These are phyloP conservation scores for Fusarium sp. DNA, from an alignment of 2,329 filamentous ascomycete genomes.

Conservation along the genomic window DNA sequence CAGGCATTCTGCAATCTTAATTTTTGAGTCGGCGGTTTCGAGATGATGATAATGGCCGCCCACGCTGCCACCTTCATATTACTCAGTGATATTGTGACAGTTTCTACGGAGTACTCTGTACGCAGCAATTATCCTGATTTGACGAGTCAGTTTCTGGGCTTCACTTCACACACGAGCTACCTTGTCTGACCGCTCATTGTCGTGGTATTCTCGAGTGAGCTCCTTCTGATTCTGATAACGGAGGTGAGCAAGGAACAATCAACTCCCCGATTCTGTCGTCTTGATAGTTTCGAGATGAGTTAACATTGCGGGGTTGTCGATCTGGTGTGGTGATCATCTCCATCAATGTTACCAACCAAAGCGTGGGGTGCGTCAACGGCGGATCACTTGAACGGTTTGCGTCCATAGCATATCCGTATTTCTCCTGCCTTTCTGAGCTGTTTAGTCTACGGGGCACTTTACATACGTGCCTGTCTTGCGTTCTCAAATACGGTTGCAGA, in stretches of 20 bases:
- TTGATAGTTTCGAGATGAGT: slow-evolving; percentile 4
- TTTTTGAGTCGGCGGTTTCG: background rate
- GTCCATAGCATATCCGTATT: background rate
- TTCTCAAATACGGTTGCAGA: background rate
- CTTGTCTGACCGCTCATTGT: background rate
- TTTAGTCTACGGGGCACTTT: background rate
- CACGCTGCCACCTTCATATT: background rate
- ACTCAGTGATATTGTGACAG: background rate
- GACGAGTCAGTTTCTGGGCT: background rate
- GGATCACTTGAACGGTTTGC: slow-evolving; percentile 16
- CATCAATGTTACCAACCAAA: slow-evolving; percentile 29
- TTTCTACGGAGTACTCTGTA: background rate
- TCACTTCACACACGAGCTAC: background rate
- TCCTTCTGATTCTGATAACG: background rate
- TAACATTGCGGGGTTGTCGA: slow-evolving; percentile 39
- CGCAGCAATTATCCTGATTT: background rate
- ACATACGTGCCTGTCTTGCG: background rate
- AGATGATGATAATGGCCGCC: background rate
- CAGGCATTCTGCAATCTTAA: background rate
- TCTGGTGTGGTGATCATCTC: slow-evolving; percentile 36
- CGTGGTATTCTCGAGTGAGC: background rate
- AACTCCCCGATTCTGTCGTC: background rate
- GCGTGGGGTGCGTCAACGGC: slow-evolving; percentile 33
- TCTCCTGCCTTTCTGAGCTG: background rate
- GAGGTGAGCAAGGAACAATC: background rate